Evolutionary conservation across 495 filamentous ascomycete genomes (phyloP), one percentile per base, ranked within the genome.

Genomic region (Aspergillus bertholletiae): DNA sequence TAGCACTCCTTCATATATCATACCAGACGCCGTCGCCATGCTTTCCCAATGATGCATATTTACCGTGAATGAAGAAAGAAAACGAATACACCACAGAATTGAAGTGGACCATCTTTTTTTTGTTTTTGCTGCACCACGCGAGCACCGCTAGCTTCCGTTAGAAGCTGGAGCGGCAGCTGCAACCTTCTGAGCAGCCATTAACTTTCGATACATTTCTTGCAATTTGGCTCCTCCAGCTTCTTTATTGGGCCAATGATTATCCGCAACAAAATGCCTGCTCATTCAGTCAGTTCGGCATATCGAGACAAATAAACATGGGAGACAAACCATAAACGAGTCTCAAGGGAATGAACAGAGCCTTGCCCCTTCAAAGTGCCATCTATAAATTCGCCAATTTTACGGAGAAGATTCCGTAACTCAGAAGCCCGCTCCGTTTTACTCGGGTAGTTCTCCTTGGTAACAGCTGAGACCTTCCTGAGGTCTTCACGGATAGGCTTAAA

Each of bases 391-490:
- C 78, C 78, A 59, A 81, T 79, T 49, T 72, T 75, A 35, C 70
- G 61, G 49, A 81, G 71, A 15, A 79, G 74, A 28, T 59, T 66
- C 26, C 77, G 65, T 22, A 78, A 66, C 51, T 76, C 70, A 17
- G 52, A 59, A 26, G 86, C 81, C 13, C 86, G 75, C 50, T 79
- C 76, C 28, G 78, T 71, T 58, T 84, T 81, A 40, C 78, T 78
- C 32, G 82, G 84, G 44, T 85, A 78, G 40, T 80, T 78, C 55
- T 84, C 82, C 54, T 82, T 86, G 0, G 82, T 88, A n/a, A 86
- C 84, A 46, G 70, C 71, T 17, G 75, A 69, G 3, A 90, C 77
- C 30, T 74, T 73, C 47, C 77, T 77, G 7, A 91, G 68, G 53
- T 81, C 84, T 11, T 79, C 73, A 46, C 74, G 75, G 43, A 87